Percentiles rank a stretch among this genome's conserved stretches.
phyloP scores from a whole-genome alignment of 208 protist species.

The Leishmania mexicana region DNA sequence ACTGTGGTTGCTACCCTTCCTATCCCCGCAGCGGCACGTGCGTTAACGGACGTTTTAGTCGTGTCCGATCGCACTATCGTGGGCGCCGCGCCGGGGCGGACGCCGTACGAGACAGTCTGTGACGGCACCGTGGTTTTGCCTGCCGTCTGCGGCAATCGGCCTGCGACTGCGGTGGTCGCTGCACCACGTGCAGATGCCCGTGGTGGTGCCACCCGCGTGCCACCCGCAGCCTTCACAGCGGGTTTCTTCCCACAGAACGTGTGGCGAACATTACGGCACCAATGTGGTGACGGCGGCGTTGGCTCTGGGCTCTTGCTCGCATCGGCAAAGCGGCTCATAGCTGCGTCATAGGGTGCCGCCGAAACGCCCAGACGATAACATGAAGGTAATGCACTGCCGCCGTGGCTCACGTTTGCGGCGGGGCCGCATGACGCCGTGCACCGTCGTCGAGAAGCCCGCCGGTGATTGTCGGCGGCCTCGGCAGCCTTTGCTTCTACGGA shows the following conservation, averaged over 20 bases:
- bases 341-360: background rate
- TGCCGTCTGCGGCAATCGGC: background rate
- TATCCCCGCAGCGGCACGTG: background rate
- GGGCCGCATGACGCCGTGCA: background rate
- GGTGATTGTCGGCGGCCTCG: background rate
- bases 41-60: background rate
- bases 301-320: slow-evolving; percentile 32
- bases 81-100: background rate
- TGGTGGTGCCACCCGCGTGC: background rate
- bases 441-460: background rate
- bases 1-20: background rate
- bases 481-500: background rate
- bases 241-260: background rate
- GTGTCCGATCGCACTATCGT: background rate
- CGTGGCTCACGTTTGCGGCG: background rate
- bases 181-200: background rate
- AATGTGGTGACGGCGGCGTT: slow-evolving; percentile 10
- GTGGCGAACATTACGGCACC: background rate
- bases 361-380: background rate
- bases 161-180: background rate
- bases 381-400: background rate
- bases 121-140: background rate
- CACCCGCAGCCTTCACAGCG: too few species aligned
- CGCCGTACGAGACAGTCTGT: background rate
- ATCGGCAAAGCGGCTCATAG: background rate